Evolutionary conservation across 768 basidiomycete genomes (phyloP).

Genomic region (Cubamyces lactineus): DNA sequence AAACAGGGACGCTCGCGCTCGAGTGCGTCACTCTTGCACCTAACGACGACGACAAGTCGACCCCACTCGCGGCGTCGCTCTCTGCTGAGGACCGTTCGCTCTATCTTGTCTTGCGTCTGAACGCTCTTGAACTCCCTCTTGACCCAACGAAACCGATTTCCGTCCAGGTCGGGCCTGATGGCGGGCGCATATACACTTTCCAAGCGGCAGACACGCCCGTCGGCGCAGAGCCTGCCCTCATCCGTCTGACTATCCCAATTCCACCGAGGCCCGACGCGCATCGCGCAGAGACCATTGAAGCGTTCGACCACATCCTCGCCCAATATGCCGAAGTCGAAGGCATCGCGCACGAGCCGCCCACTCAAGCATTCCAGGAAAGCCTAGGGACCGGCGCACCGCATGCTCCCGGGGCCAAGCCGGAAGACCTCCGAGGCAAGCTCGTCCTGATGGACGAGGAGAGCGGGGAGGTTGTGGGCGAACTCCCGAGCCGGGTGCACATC

Average conservation of each 20-base stretch:
- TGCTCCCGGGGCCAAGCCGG: neutral
- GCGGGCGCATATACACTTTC: constrained; percentile 50
- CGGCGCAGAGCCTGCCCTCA: constrained; percentile 26
- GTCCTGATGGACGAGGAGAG: constrained; percentile 74
- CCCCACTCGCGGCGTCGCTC: constrained; percentile 20
- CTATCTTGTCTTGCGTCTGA: constrained; percentile 66
- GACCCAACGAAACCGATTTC: constrained; percentile 57
- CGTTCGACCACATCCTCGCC: constrained; percentile 65
- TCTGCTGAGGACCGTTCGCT: constrained; percentile 51
- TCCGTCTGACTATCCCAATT: constrained; percentile 33
- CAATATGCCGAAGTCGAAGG: constrained; percentile 62
- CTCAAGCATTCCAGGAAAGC: too few relatives aligned
- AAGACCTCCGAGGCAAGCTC: constrained; percentile 51
- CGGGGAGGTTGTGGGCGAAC: constrained; percentile 71
- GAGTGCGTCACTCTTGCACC: constrained; percentile 62
- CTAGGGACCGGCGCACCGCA: neutral
- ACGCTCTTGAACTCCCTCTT: constrained; percentile 58
- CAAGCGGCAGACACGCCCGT: constrained; percentile 35
- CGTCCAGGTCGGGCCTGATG: constrained; percentile 39
- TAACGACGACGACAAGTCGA: constrained; percentile 20
- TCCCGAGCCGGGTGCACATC: constrained; percentile 59
- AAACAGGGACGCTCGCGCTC: constrained; percentile 53
- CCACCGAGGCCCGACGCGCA: constrained; percentile 35
- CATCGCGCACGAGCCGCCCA: constrained; percentile 5
- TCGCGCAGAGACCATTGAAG: constrained; percentile 58